Conservation (phyloP, 2,329 filamentous ascomycete genomes). For the Alternaria panax region DNA sequence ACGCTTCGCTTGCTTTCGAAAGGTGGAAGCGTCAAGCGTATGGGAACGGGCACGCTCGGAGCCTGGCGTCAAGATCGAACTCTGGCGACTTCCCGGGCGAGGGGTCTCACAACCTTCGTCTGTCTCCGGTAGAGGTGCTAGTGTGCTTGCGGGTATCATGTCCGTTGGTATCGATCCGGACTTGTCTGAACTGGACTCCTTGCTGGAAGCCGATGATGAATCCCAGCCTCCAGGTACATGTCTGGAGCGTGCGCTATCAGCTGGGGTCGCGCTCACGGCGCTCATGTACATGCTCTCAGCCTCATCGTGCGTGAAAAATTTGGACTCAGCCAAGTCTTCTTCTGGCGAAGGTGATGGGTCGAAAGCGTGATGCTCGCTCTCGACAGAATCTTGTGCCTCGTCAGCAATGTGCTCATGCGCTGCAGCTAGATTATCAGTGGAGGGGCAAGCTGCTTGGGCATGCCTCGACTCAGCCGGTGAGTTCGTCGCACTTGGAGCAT, state of each 20-base stretch:
- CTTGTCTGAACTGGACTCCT: conserved; percentile 35
- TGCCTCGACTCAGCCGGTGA: conserved; percentile 20
- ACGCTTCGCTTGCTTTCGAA: conserved; percentile 37
- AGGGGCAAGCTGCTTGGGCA: conserved; percentile 9
- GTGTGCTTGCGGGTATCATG: conserved; percentile 43
- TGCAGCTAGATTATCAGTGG: conserved; percentile 22
- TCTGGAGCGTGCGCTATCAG: conserved; percentile 21
- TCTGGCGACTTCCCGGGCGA: conserved; percentile 45
- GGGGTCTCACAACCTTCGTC: conserved; percentile 52
- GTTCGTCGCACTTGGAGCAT: conserved; percentile 9
- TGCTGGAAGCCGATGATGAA: conserved; percentile 45
- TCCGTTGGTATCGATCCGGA: conserved; percentile 38
- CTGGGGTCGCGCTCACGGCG: conserved; percentile 59
- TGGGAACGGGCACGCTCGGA: conserved; percentile 9
- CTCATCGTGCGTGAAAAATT: conserved; percentile 78
- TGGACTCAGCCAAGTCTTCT: conserved; percentile 59
- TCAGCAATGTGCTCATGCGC: conserved; percentile 22
- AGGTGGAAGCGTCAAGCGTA: not conserved
- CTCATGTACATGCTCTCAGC: conserved; percentile 90
- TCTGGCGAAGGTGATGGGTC: conserved; percentile 16
- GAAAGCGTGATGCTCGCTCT: conserved; percentile 6
- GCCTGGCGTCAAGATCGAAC: conserved; percentile 26
- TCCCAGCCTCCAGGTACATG: conserved; percentile 55
- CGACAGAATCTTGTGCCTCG: conserved; percentile 8
- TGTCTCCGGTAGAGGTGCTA: conserved; percentile 34